Evolutionary conservation across 495 filamentous ascomycete genomes (phyloP).

Genomic region (Neurospora terricola): DNA sequence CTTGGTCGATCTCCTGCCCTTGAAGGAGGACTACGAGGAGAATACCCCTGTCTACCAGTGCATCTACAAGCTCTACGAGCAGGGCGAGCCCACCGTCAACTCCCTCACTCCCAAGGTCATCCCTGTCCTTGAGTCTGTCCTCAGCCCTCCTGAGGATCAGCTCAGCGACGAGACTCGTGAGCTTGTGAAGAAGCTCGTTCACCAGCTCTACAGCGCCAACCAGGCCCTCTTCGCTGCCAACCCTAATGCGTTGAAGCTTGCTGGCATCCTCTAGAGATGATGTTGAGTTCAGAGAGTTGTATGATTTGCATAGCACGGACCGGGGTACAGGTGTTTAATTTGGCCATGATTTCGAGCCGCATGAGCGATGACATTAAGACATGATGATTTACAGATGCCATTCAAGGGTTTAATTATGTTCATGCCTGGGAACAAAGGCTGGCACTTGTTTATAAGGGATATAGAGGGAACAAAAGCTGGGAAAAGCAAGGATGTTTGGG

Average conservation of each 20-base stretch:
- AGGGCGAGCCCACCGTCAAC: slow-evolving; percentile 60
- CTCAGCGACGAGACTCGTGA: slow-evolving; percentile 68
- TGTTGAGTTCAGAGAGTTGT: not conserved
- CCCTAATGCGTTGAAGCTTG: slow-evolving; percentile 22
- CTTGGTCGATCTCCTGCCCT: slow-evolving; percentile 66
- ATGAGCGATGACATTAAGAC: not conserved
- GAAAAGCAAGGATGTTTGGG: not conserved
- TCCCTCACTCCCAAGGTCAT: slow-evolving; percentile 68
- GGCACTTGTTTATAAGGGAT: not conserved
- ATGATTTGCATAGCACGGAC: slow-evolving; percentile 13
- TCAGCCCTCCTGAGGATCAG: slow-evolving; percentile 72
- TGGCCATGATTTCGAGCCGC: not conserved
- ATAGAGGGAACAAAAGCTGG: not conserved
- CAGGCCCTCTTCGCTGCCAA: slow-evolving; percentile 20
- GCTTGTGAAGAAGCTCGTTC: slow-evolving; percentile 17
- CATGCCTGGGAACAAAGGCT: not conserved
- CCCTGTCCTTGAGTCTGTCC: slow-evolving; percentile 70
- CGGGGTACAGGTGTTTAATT: not conserved
- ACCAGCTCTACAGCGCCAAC: slow-evolving; percentile 20
- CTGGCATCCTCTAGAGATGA: slow-evolving; percentile 14
- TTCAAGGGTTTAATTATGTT: not conserved
- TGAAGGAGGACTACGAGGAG: slow-evolving; percentile 94
- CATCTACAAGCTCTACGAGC: slow-evolving; percentile 76
- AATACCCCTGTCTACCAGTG: slow-evolving; percentile 86
- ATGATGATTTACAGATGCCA: not conserved